Base-by-base conservation (phyloP, 1,284 basidiomycete species). In the Malassezia vespertilionis region DNA sequence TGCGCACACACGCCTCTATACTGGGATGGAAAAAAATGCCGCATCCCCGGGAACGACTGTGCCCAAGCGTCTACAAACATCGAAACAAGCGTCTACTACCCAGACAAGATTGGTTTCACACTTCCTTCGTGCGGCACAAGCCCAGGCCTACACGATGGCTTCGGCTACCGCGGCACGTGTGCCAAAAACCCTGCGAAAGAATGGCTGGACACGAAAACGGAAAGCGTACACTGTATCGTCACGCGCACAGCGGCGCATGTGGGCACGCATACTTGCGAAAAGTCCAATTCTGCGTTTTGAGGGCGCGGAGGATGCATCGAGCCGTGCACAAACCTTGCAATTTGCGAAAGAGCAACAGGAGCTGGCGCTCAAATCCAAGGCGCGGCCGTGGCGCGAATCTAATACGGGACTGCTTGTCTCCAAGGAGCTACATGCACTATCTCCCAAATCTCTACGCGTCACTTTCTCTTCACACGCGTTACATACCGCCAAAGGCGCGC, bases 181-280 rank as follows among this genome's bases (percentile, higher is more conserved):
- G n/a, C n/a, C n/a, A n/a, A n/a, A n/a, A n/a, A 15, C 20, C 30
- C 21, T 12, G 42, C 17, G 23, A 32, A 35, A 31, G 37, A 9
- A 11, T 10, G 22, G 37, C 17, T 40, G 39, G 39, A 32, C 21
- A 15, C 15, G 8, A 1, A 23, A 8, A 20, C 44, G 24, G 15
- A 41, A n/a, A 4, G 32, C 34, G 23, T 47, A 41, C 23, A n/a
- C 15, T 3, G 9, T 10, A n/a, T 12, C n/a, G 5, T 26, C 14
- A 1, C 47, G 47, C 21, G 47, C 41, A 3, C 36, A 31, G n/a
- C 47, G 47, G 17, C 47, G 47, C 2, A 18, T 31, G 18, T 50
- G 41, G 41, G 41, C 36, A 15, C 31, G 35, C 7, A 11, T 50
- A 2, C 31, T 50, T 12, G 34, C 46, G 4, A 17, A 33, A 6